Conservation (phyloP, 2,329 filamentous ascomycete species). For the Arthrocladium fulminans region DNA sequence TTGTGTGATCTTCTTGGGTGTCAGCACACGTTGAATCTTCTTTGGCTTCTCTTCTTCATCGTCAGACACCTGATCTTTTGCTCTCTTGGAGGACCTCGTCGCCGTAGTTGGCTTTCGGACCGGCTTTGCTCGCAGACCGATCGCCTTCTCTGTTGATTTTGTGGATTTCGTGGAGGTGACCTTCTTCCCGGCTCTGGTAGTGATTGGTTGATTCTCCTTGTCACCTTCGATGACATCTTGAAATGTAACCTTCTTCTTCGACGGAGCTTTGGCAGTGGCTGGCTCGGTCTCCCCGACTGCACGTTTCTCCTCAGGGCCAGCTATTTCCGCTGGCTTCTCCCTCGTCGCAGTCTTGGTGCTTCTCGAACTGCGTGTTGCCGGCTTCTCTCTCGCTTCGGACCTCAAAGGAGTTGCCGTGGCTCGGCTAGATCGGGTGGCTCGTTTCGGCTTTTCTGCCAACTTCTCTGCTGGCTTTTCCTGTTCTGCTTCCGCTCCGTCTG, state of each 20-base stretch:
- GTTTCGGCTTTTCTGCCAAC: constrained; percentile 4
- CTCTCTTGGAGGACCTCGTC: constrained; percentile 25
- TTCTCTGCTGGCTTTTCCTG: neutral
- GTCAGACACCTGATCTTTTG: constrained; percentile 13
- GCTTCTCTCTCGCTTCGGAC: constrained; percentile 7
- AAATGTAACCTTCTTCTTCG: constrained; percentile 42
- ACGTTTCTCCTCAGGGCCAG: neutral
- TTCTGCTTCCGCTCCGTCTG: constrained; percentile 6
- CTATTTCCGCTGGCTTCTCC: neutral
- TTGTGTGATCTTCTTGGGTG: constrained; percentile 39
- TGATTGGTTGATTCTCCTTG: constrained; percentile 30
- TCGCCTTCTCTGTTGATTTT: constrained; percentile 23
- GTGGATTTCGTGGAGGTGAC: constrained; percentile 18
- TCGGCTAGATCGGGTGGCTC: neutral
- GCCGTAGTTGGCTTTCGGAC: constrained; percentile 34
- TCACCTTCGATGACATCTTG: constrained; percentile 33
- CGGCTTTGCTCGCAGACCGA: constrained; percentile 37
- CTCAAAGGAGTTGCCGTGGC: constrained; percentile 6
- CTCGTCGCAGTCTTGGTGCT: constrained; percentile 1
- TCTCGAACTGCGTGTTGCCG: neutral
- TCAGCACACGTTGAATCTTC: constrained; percentile 29
- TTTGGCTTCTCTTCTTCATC: constrained; percentile 16
- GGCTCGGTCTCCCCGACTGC: neutral
- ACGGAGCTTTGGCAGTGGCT: constrained; percentile 23
- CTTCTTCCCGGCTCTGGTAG: constrained; percentile 24